Conservation (phyloP, 768 basidiomycete genomes). For the Lactarius pseudohatsudake region DNA sequence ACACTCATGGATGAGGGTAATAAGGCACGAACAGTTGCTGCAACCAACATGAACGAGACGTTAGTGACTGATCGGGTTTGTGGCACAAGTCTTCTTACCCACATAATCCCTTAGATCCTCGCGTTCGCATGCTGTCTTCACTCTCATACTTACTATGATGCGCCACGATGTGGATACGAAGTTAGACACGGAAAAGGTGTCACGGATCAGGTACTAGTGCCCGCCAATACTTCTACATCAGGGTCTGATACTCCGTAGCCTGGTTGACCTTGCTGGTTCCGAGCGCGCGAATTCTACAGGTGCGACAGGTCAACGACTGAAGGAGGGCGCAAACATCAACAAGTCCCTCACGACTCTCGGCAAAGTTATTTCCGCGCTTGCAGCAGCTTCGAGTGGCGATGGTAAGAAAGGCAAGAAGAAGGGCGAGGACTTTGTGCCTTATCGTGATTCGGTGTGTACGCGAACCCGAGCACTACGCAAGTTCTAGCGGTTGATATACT, state of each 20-base stretch:
- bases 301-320: conserved; percentile 92
- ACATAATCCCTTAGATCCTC: conserved; percentile 60
- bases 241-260: conserved; percentile 41
- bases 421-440: conserved; percentile 91
- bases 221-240: background rate
- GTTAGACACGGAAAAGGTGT: conserved; percentile 97
- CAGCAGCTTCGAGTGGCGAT: conserved; percentile 56
- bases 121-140: conserved; percentile 98
- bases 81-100: background rate
- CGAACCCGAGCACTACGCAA: background rate
- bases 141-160: conserved; percentile 91
- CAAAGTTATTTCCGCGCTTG: conserved; percentile 92
- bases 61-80: conserved; percentile 34
- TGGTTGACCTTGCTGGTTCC: conserved; percentile 96
- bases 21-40: conserved; percentile 96
- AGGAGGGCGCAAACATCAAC: conserved; percentile 99
- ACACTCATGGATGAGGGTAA: conserved; percentile 99
- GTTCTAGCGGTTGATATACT: background rate
- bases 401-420: conserved; percentile 75
- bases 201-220: conserved; percentile 76
- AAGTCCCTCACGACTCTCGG: conserved; percentile 97
- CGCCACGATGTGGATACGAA: conserved; percentile 80
- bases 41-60: conserved; percentile 99
- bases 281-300: conserved; percentile 98
- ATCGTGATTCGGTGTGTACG: conserved; percentile 88